A percentile compares a stretch with the other conserved stretches of the same genome.
phyloP scores from a whole-genome alignment of 1,139 yeast species.

The Saccharomycopsis crataegensis region DNA sequence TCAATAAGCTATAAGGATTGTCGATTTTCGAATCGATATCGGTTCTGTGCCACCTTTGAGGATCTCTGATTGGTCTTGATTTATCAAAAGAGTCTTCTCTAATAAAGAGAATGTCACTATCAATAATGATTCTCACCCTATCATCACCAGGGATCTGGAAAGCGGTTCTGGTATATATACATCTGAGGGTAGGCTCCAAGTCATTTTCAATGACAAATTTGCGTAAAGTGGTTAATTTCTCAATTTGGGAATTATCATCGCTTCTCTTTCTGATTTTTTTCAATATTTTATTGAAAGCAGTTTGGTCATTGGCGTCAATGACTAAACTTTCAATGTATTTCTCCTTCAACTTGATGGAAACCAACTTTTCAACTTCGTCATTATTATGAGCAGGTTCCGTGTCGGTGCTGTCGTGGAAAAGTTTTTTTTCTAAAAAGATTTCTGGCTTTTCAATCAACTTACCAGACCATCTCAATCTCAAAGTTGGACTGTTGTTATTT shows the following conservation, averaged over 20 bases:
- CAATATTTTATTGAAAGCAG: conserved; percentile 40
- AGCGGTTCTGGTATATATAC: conserved; percentile 86
- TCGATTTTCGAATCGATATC: conserved; percentile 76
- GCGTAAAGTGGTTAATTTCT: conserved; percentile 53
- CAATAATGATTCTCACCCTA: conserved; percentile 80
- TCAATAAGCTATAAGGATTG: conserved; percentile 62
- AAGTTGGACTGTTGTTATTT: conserved; percentile 62
- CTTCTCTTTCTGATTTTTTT: conserved; percentile 52
- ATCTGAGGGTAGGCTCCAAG: conserved; percentile 79
- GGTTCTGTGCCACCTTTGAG: conserved; percentile 82
- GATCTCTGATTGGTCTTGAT: conserved; percentile 83
- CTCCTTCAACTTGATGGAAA: conserved; percentile 48
- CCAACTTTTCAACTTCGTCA: conserved; percentile 24
- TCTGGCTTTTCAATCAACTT: conserved; percentile 69
- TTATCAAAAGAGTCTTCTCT: conserved; percentile 86
- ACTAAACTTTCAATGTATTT: conserved; percentile 66
- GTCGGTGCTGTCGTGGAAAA: conserved; percentile 38
- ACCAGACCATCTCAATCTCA: conserved; percentile 90
- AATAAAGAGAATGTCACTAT: conserved; percentile 77
- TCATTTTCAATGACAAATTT: conserved; percentile 56
- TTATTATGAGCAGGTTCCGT: neutral
- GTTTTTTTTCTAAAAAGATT: conserved; percentile 71
- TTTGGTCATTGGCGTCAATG: conserved; percentile 36
- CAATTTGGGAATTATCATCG: conserved; percentile 39
- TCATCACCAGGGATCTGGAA: conserved; percentile 98